Percentiles rank a stretch among this genome's conserved stretches.
Evolutionary conservation across 1,139 yeast genomes (phyloP).

Genomic region (Kodamaea fungicola): DNA sequence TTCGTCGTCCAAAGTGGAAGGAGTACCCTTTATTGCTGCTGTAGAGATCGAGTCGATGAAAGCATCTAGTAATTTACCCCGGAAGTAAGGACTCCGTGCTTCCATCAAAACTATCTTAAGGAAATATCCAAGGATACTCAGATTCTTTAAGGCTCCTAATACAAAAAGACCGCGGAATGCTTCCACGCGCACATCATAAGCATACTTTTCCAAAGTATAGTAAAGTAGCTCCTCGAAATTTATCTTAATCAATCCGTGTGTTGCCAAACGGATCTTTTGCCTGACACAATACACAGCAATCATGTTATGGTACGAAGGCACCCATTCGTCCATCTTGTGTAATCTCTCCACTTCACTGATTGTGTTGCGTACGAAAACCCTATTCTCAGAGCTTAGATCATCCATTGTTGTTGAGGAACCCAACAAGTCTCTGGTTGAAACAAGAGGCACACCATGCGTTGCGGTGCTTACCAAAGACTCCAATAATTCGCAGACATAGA

Average conservation of each 20-base stretch:
- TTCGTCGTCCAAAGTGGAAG: conserved; percentile 53
- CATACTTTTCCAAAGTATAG: conserved; percentile 49
- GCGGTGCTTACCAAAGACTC: conserved; percentile 47
- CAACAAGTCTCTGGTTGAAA: conserved; percentile 20
- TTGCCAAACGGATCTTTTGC: conserved; percentile 59
- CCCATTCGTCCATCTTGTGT: conserved; percentile 81
- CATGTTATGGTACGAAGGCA: conserved; percentile 66
- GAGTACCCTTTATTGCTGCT: conserved; percentile 66
- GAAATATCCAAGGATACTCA: conserved; percentile 56
- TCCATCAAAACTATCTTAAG: conserved; percentile 59
- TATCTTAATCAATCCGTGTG: conserved; percentile 52
- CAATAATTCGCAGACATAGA: conserved; percentile 60
- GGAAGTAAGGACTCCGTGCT: conserved; percentile 45
- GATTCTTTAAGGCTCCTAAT: conserved; percentile 75
- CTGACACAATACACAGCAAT: conserved; percentile 56
- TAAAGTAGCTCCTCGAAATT: conserved; percentile 48
- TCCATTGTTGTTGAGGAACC: conserved; percentile 10
- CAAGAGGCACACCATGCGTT: conserved; percentile 35
- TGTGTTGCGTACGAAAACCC: conserved; percentile 26
- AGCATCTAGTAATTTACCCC: conserved; percentile 45
- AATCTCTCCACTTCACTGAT: conserved; percentile 60
- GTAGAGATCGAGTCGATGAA: conserved; percentile 55
- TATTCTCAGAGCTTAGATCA: conserved; percentile 9
- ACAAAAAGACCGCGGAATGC: conserved; percentile 70
- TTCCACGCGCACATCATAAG: conserved; percentile 55